Conservation (phyloP, 106 monocot genomes). For the Platanthera guangdongensis region DNA sequence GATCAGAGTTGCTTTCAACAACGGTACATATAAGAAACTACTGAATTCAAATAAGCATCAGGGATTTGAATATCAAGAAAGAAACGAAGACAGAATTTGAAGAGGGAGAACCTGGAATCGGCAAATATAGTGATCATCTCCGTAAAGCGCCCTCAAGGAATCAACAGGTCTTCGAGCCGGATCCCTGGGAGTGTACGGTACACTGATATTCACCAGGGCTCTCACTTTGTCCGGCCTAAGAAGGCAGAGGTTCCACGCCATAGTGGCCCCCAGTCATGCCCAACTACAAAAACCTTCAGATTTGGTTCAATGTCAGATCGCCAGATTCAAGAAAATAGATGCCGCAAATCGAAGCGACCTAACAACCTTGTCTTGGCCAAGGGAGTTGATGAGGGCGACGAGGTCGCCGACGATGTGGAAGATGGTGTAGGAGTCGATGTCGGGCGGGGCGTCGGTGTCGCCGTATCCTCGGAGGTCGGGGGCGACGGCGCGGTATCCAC, state of each 20-base stretch:
- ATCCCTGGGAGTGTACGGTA: constrained; percentile 8
- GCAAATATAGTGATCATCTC: constrained; percentile 21
- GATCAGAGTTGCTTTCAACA: too few relatives aligned
- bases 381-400: constrained; percentile 31
- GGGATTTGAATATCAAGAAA: too few relatives aligned
- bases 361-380: constrained; percentile 29
- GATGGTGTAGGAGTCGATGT: constrained; percentile 16
- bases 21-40: too few relatives aligned
- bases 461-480: constrained; percentile 53
- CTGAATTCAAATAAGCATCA: too few relatives aligned
- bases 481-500: constrained; percentile 36
- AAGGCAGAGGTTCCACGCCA: constrained; percentile 19
- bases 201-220: constrained; percentile 20
- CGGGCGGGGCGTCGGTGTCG: constrained; percentile 33
- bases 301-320: too few relatives aligned
- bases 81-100: not conserved
- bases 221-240: constrained; percentile 20
- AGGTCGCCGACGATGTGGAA: constrained; percentile 43
- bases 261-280: constrained; percentile 16
- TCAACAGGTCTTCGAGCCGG: not conserved
- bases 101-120: constrained; percentile 22
- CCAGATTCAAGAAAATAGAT: too few relatives aligned
- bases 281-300: constrained; percentile 17
- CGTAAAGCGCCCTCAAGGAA: constrained; percentile 8
- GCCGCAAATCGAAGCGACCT: too few relatives aligned